A percentile compares a stretch with the other conserved stretches of the same genome.
phyloP scores from a whole-genome alignment of 2,329 filamentous ascomycete species.

The Kalaharituber pfeilii region DNA sequence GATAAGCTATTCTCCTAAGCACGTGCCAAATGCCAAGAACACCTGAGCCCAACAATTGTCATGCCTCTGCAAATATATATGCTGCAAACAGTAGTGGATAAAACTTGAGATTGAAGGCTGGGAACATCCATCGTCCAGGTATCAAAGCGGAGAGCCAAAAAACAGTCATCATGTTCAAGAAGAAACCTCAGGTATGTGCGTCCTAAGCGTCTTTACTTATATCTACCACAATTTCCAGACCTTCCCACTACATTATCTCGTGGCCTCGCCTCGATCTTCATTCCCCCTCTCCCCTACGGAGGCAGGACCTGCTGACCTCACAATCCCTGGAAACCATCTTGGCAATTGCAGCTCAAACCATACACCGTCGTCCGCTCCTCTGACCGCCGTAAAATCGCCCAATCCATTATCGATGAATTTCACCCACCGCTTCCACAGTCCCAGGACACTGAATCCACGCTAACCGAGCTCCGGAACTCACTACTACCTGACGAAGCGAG shows the following conservation, averaged over 20 bases:
- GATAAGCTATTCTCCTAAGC: not conserved
- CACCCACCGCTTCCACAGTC: conserved; percentile 24
- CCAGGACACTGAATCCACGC: conserved; percentile 19
- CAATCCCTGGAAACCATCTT: not conserved
- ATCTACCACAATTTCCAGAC: conserved; percentile 22
- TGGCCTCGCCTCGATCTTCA: not conserved
- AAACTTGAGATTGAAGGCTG: not conserved
- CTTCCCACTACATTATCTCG: too few relatives aligned
- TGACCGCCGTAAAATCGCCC: conserved; percentile 47
- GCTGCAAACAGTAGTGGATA: not conserved
- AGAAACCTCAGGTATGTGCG: conserved; percentile 40
- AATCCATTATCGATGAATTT: conserved; percentile 48
- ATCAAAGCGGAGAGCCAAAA: conserved; percentile 1
- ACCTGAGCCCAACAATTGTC: not conserved
- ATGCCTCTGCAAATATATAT: too few relatives aligned
- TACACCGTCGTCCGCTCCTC: conserved; percentile 48
- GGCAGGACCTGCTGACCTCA: conserved; percentile 9
- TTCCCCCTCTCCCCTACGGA: conserved; percentile 4
- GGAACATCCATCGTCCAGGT: not conserved
- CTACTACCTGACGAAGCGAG: conserved; percentile 46
- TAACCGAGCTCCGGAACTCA: conserved; percentile 31
- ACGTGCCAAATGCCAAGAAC: not conserved
- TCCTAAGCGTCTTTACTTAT: conserved; percentile 22
- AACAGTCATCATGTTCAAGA: conserved; percentile 40
- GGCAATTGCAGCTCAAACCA: conserved; percentile 40